Conservation (phyloP, 2,329 filamentous ascomycete genomes). For the Triangularia verruculosa region DNA sequence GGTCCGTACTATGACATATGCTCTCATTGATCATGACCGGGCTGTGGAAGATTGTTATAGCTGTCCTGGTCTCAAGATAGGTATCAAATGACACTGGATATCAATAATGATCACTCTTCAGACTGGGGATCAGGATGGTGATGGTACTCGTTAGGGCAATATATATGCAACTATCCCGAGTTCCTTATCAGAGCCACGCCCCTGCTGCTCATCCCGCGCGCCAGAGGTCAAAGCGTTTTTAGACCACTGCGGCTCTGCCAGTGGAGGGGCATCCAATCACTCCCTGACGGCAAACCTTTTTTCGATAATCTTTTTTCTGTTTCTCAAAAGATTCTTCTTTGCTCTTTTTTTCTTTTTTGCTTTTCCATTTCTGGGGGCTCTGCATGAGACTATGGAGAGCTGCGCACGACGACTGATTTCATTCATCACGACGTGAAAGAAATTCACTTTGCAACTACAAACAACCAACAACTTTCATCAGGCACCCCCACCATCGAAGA, state of each 20-base stretch:
- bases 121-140: not conserved
- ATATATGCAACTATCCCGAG: not conserved
- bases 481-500: conserved; percentile 26
- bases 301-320: not conserved
- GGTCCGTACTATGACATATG: too few relatives aligned
- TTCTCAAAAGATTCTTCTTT: not conserved
- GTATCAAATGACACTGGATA: too few relatives aligned
- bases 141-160: not conserved
- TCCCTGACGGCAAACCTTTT: not conserved
- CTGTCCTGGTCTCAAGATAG: too few relatives aligned
- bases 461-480: not conserved
- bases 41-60: too few relatives aligned
- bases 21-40: too few relatives aligned
- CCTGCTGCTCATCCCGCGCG: not conserved
- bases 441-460: not conserved
- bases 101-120: too few relatives aligned
- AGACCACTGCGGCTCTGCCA: not conserved
- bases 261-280: not conserved
- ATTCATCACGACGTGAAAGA: conserved; percentile 5
- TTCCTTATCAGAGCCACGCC: not conserved
- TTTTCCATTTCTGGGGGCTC: not conserved
- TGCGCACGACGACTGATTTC: conserved; percentile 1
- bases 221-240: not conserved
- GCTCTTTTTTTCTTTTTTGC: not conserved
- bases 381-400: conserved; percentile 2